Evolutionary conservation across 352 stramenopile genomes (phyloP), one percentile per base, ranked within the genome.

Genomic region (Globisporangium emineosum): DNA sequence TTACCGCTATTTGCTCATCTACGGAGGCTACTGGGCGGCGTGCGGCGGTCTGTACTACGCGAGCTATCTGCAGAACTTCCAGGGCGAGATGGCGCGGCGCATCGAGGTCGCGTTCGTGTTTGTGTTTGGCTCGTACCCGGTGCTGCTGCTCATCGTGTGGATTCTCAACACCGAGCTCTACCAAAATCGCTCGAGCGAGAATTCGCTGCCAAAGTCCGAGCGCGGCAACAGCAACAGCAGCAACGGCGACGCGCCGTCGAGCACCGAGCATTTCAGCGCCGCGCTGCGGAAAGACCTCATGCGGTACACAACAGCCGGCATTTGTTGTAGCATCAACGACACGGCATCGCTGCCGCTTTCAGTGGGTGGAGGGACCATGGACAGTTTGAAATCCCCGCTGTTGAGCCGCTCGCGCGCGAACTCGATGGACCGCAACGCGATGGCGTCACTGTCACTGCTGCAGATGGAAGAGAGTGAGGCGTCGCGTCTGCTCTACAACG

Each of bases 81-180:
- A 84, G 27, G 86, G 86, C 17, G 64, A 68, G 5, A 70, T 88
- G 54, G 83, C 79, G 10, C 78, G 77, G 15, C 81, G 79, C 23
- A 72, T 86, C 43, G 78, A 91, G 51, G 62, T 90, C 5, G 77
- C 78, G 15, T 77, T 92, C 33, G 75, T 77, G 7, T 52, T 90
- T 8, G 86, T 93, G 4, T 90, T 88, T 73, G 84, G 84, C 13
- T 72, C 70, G 45, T 95, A 95, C 57, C 86, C 86, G 0, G 68
- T 89, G 43, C 56, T 93, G 54, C 59, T 95, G 17, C 66, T 90
- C 10, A 58, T 91, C 15, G 86, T 91, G 0, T 95, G 86, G 86
- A 68, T 89, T 35, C 69, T 95, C 27, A 93, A 95, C 60, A 95
- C 86, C 8, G 84, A 95, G 60, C 54, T 95, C 23, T 89, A 92